Evolutionary conservation across 495 filamentous ascomycete species (phyloP), one percentile per base, ranked within the genome.

Genomic region (Chlorociboria aeruginascens): DNA sequence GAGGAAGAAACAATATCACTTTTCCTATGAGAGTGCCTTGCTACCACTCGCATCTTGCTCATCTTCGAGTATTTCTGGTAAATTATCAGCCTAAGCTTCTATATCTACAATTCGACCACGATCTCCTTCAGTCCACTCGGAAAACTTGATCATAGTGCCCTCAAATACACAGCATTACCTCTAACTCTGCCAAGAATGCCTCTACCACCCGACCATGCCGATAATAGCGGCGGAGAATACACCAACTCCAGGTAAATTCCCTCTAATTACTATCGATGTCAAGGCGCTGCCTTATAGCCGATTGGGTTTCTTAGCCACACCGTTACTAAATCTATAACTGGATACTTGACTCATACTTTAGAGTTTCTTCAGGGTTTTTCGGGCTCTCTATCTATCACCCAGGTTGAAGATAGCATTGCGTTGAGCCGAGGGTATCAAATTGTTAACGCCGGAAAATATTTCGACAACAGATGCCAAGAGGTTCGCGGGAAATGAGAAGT

Each of bases 11-110:
- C 34, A 50, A 40, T 51, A 47, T 31, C 39, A 14, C 14, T 20
- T 45, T 43, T 52, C 47, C n/a, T 46, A 52, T 33, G 53, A 56
- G 42, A 58, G 48, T 37, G 34, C 49, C 13, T 37, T 57, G 39
- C 47, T 43, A n/a, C 48, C 44, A 43, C 38, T 45, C n/a, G 48
- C 48, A 12, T n/a, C 31, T 17, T 51, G 44, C 44, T 28, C 50
- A 13, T 49, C 48, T 32, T 51, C 51, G 20, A 34, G 10, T 38
- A n/a, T 46, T 33, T 53, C 50, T 43, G 32, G 28, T 3, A 48
- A 43, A 17, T 14, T 9, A 17, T 11, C 20, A 25, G 17, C 38
- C 17, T 13, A 7, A 25, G 38, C 53, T 40, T 48, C 53, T 3
- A 45, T 16, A 31, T 51, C 52, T 34, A 46, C 52, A 28, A 41